A percentile compares a stretch with the other conserved stretches of the same genome.
These are phyloP conservation scores for Tetracladium setigerum DNA, from an alignment of 495 filamentous ascomycete genomes.

Conservation along the genomic window DNA sequence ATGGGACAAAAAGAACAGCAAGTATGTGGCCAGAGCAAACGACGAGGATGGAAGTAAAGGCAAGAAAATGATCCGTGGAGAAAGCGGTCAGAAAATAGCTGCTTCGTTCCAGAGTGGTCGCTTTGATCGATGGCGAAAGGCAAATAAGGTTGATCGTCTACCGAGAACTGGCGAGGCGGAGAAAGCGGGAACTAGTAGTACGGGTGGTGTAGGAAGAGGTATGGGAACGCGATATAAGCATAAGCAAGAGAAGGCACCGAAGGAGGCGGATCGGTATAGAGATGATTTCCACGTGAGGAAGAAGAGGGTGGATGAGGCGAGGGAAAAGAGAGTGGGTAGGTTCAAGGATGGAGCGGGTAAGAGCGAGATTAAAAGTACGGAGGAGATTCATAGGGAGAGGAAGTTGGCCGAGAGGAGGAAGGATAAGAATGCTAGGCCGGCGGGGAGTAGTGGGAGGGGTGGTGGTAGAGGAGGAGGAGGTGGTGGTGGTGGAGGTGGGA, in stretches of 20 bases:
- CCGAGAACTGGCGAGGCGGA: conserved; percentile 80
- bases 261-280: conserved; percentile 81
- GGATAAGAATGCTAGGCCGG: conserved; percentile 87
- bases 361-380: conserved; percentile 70
- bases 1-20: conserved; percentile 96
- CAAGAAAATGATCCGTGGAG: conserved; percentile 75
- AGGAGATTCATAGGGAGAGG: conserved; percentile 79
- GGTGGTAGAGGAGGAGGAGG: not conserved
- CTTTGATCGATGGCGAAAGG: conserved; percentile 84
- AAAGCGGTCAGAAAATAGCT: conserved; percentile 92
- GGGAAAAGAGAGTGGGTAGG: conserved; percentile 70
- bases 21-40: conserved; percentile 84
- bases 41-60: conserved; percentile 91
- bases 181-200: conserved; percentile 30
- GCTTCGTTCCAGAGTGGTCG: conserved; percentile 87
- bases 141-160: conserved; percentile 68
- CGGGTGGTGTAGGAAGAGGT: conserved; percentile 23
- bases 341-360: conserved; percentile 60
- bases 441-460: conserved; percentile 42
- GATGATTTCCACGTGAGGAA: conserved; percentile 86
- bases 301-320: conserved; percentile 81
- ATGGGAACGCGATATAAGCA: conserved; percentile 61
- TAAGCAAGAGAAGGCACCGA: conserved; percentile 76
- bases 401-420: conserved; percentile 64
- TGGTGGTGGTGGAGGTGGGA: no score